These are phyloP conservation scores for Mortierella sp. DNA, from an alignment of 371 early-diverging fungal species.

Conservation along the genomic window DNA sequence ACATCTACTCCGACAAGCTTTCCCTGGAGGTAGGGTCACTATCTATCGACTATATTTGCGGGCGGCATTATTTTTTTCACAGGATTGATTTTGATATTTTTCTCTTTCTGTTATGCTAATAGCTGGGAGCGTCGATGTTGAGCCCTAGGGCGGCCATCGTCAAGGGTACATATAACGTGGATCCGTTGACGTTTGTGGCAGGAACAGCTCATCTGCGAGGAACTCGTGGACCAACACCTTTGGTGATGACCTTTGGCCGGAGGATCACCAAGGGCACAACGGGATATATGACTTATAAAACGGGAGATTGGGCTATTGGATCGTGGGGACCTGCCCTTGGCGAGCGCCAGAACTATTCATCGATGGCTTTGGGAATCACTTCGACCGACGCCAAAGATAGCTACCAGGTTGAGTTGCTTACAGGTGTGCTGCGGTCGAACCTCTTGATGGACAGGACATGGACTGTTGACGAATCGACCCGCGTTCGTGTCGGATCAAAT, in stretches of 20 bases:
- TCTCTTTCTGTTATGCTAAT: neutral
- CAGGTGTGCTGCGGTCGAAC: slow-evolving; percentile 54
- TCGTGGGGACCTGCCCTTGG: slow-evolving; percentile 71
- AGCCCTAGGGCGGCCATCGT: slow-evolving; percentile 67
- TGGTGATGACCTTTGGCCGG: slow-evolving; percentile 76
- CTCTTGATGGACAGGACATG: slow-evolving; percentile 48
- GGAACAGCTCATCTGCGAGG: slow-evolving; percentile 67
- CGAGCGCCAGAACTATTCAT: slow-evolving; percentile 67
- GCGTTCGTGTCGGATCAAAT: slow-evolving; percentile 46
- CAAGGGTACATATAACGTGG: slow-evolving; percentile 79
- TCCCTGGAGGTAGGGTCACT: slow-evolving; percentile 72
- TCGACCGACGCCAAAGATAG: slow-evolving; percentile 62
- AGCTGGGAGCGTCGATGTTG: slow-evolving; percentile 74
- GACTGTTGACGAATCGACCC: slow-evolving; percentile 36
- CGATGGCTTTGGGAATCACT: slow-evolving; percentile 72
- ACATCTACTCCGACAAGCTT: slow-evolving; percentile 79
- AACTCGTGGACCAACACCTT: slow-evolving; percentile 74
- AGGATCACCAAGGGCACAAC: slow-evolving; percentile 71
- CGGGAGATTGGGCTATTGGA: slow-evolving; percentile 80
- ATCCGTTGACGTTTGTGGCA: slow-evolving; percentile 75
- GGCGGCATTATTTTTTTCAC: neutral
- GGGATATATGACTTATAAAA: slow-evolving; percentile 83
- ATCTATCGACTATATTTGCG: neutral
- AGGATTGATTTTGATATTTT: neutral
- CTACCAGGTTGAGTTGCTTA: slow-evolving; percentile 72